These are phyloP conservation scores for Rhinocladiella similis DNA, from an alignment of 2,329 filamentous ascomycete genomes.

Conservation along the genomic window DNA sequence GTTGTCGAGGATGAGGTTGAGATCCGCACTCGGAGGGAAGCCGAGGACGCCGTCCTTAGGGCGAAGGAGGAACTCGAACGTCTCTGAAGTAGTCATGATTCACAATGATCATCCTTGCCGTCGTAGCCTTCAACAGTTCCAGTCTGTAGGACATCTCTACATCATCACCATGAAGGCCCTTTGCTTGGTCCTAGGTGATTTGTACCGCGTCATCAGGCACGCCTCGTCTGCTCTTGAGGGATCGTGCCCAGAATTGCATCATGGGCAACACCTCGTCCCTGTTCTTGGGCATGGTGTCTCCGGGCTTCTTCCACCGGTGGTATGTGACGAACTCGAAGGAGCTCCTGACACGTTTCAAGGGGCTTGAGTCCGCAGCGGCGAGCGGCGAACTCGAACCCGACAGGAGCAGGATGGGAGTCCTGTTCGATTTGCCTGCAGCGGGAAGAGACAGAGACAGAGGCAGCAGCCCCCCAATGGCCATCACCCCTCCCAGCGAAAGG, in stretches of 20 bases:
- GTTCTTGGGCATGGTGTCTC: constrained; percentile 79
- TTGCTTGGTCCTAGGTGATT: constrained; percentile 27
- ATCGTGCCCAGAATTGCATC: constrained; percentile 69
- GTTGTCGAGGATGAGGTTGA: constrained; percentile 37
- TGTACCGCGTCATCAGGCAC: constrained; percentile 49
- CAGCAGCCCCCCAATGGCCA: constrained; percentile 45
- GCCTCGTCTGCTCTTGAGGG: constrained; percentile 44
- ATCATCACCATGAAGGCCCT: neutral
- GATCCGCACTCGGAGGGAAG: constrained; percentile 36
- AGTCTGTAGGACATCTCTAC: neutral
- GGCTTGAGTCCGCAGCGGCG: constrained; percentile 60
- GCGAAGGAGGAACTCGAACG: constrained; percentile 47
- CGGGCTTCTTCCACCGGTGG: constrained; percentile 67
- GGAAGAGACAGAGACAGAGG: constrained; percentile 37
- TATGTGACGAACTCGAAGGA: constrained; percentile 68
- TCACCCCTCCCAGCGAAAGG: constrained; percentile 38
- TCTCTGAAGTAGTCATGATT: constrained; percentile 15
- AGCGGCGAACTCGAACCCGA: constrained; percentile 38
- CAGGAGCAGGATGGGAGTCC: constrained; percentile 44
- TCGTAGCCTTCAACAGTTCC: neutral
- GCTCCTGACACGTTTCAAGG: constrained; percentile 62
- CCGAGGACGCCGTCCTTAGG: constrained; percentile 46
- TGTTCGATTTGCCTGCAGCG: constrained; percentile 34
- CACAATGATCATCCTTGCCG: neutral
- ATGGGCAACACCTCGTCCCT: constrained; percentile 86